Evolutionary conservation across 306 rosid genomes (phyloP), one percentile per base, ranked within the genome.

Genomic region (Prunus padus): DNA sequence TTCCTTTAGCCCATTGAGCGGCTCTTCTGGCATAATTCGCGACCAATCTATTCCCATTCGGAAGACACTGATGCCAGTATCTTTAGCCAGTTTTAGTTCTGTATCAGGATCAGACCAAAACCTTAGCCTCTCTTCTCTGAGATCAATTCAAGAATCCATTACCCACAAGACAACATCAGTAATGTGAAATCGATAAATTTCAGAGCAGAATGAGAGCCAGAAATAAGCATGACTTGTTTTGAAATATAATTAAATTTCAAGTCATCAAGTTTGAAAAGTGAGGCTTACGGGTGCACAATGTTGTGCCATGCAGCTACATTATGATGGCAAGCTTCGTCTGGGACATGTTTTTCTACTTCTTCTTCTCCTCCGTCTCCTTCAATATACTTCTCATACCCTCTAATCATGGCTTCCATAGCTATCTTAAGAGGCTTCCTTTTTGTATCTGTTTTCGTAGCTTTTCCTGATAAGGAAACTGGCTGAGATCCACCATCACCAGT

Each of bases 81-180:
- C 87, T 77, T 95, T 92, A 57, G 98, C 97, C 84, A 92, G 79
- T 51, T 89, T 88, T 68, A 95, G 79, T 82, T 95, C 98, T 72
- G 85, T 85, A 86, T 95, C 98, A 80, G 98, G 98, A 82, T 95
- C 97, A 52, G 98, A 88, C 98, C 98, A 95, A 92, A 95, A 95
- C 89, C 89, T 91, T 78, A 95, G 80, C 84, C 98, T 92, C 87
- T 92, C 96, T 86, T 90, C 90, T 84, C 98, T 95, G 91, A 77
- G 86, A 85, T 64, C 76, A 78, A 67, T 57, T 73, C 77, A 86
- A 83, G 72, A 73, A 56, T 64, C 69, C 65, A 61, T 78, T 16
- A 65, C 75, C 66, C 71, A 61, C 66, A 31, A 51, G 65, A 42
- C 52, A 67, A 26, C 71, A 63, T 14, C 19, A 71, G 44, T 70